Base-by-base conservation (phyloP, 768 basidiomycete genomes). In the Russula olivacea region DNA sequence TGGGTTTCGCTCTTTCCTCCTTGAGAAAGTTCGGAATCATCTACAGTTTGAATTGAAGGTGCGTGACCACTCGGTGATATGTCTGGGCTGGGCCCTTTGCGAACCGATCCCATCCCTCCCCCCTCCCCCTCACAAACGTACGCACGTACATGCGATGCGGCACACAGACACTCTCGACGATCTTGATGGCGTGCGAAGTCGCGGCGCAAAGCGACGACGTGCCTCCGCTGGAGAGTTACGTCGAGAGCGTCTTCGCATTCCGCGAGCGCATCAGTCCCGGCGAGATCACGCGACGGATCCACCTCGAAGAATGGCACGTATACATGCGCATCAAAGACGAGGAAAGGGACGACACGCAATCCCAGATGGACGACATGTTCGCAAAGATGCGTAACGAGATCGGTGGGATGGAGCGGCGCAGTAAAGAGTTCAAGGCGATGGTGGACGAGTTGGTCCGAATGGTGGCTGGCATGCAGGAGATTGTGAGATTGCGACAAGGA, bases 21-120 rank as follows among this genome's bases (percentile, higher is more conserved):
- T 68, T 14, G 28, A 55, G 12, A 68, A 68, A 40, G 32, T 68
- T 15, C 30, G 25, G 19, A 54, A 62, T 21, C 66, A 68, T 40
- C 36, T 68, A 40, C 19, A 23, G 48, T 68, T 66, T 17, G 66
- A 68, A 55, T 48, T 68, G 28, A 66, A 68, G 66, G 65, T 66
- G 40, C 11, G 55, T 52, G 34, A 19, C 32, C 21, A 2, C 1
- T 7, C 21, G 4, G 50, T 51, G 19, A 19, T 21, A 21, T 11
- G n/a, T 51, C 2, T 9, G 15, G 19, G 21, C 43, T 21, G 9
- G 9, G 10, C n/a, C 43, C 43, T 3, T 23, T 12, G 38, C 51
- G 34, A 59, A 21, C n/a, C 12, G 30, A 28, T 21, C 52, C 6
- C 12, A 41, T 11, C 40, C 9, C 41, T 43, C n/a, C n/a, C n/a